These are phyloP conservation scores for Xerocomus tenax DNA, from an alignment of 1,284 basidiomycete genomes.

Conservation along the genomic window DNA sequence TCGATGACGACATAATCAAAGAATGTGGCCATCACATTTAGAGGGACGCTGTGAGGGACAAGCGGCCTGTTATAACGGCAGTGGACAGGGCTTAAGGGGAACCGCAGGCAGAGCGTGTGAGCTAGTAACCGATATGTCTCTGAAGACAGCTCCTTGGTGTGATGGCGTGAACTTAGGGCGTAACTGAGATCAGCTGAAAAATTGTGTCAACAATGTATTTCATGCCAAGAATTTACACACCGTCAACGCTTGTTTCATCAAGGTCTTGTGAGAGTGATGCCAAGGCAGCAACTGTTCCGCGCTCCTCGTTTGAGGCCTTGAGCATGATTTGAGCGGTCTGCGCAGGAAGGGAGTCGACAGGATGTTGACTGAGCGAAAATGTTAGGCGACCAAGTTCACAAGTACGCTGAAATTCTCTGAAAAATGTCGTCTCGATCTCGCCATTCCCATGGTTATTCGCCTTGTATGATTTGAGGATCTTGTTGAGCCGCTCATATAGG, in stretches of 20 bases:
- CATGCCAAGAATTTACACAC: neutral
- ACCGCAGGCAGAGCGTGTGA: neutral
- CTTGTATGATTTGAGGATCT: slow-evolving; percentile 18
- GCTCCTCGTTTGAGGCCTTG: neutral
- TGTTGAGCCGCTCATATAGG: slow-evolving; percentile 24
- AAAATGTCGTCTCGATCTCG: neutral
- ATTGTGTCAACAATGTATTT: neutral
- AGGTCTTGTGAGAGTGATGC: neutral
- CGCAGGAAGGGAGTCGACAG: neutral
- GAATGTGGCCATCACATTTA: neutral
- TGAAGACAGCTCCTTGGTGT: neutral
- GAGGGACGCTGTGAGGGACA: neutral
- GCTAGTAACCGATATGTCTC: neutral
- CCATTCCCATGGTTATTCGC: neutral
- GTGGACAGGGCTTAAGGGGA: neutral
- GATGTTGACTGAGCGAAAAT: neutral
- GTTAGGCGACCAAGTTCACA: neutral
- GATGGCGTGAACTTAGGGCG: neutral
- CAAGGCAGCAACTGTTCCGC: neutral
- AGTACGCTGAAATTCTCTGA: neutral
- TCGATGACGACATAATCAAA: neutral
- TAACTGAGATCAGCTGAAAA: neutral
- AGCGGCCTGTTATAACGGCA: neutral
- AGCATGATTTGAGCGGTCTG: neutral
- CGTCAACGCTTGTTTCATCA: neutral